These are phyloP conservation scores for Aureobasidium sp. DNA, from an alignment of 2,329 filamentous ascomycete genomes.

Conservation along the genomic window DNA sequence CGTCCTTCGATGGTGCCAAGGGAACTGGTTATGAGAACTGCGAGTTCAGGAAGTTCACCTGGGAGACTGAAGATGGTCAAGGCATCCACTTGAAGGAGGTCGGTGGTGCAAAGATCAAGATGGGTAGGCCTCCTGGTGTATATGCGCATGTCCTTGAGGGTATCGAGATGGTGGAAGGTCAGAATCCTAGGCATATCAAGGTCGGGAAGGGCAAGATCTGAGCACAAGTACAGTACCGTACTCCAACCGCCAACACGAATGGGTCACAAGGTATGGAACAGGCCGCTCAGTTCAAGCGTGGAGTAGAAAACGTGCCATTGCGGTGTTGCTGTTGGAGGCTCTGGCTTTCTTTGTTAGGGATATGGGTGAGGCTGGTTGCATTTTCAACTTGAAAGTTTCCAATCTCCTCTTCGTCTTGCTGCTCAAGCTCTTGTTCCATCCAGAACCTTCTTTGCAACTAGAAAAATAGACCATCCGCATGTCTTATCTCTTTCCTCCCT, in stretches of 20 bases:
- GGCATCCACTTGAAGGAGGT: background rate
- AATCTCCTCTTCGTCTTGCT: background rate
- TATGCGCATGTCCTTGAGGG: conserved; percentile 3
- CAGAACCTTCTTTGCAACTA: background rate
- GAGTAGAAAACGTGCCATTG: background rate
- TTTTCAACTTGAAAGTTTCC: background rate
- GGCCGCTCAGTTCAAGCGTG: too few relatives aligned
- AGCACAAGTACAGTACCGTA: background rate
- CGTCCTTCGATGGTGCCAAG: conserved; percentile 5
- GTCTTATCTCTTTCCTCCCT: background rate
- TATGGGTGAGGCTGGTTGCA: background rate
- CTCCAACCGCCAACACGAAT: background rate
- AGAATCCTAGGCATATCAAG: background rate
- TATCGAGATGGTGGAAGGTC: background rate
- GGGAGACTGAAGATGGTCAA: background rate
- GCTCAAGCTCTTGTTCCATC: background rate
- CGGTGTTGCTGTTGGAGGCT: too few relatives aligned
- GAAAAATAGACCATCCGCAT: background rate
- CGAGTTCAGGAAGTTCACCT: conserved; percentile 7
- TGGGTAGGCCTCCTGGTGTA: conserved; percentile 7
- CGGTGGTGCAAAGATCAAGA: conserved; percentile 8
- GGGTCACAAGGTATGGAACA: background rate
- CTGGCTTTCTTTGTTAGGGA: background rate
- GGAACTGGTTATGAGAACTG: conserved; percentile 10
- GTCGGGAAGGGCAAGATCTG: background rate